These are phyloP conservation scores for Trichoderma reesei DNA, from an alignment of 495 filamentous ascomycete species.

Conservation along the genomic window DNA sequence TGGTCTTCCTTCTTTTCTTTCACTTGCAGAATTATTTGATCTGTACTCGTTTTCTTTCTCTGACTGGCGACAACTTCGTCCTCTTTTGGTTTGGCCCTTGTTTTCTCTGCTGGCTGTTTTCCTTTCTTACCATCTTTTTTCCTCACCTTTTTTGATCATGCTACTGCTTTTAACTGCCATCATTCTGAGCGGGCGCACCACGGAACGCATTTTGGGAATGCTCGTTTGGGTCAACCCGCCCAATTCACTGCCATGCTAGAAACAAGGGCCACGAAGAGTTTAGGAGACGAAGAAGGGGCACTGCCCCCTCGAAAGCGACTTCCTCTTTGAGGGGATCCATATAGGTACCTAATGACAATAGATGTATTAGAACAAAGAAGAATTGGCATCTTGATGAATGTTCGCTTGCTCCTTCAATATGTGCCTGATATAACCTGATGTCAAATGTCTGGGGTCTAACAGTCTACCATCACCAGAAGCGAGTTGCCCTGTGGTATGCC, in stretches of 20 bases:
- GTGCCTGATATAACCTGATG: neutral
- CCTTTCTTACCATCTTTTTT: neutral
- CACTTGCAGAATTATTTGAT: neutral
- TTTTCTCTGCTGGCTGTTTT: neutral
- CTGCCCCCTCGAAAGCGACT: neutral
- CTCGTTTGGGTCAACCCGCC: neutral
- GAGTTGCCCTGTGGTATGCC: too few relatives aligned
- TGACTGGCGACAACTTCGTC: neutral
- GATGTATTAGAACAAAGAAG: conserved; percentile 3
- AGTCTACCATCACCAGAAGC: neutral
- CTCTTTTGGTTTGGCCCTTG: neutral
- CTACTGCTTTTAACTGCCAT: neutral
- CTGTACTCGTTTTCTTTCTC: too few relatives aligned
- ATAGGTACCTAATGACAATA: conserved; percentile 9
- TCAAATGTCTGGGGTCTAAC: neutral
- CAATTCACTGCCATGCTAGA: neutral
- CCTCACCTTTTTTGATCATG: neutral
- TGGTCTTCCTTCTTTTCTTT: neutral
- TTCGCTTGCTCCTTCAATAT: neutral
- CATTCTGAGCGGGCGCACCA: conserved; percentile 3
- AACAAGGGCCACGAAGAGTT: neutral
- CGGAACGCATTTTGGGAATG: conserved; percentile 5
- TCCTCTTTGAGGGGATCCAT: neutral
- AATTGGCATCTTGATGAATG: neutral
- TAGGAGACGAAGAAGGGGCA: neutral